Evolutionary conservation across 768 basidiomycete species (phyloP), one percentile per base, ranked within the genome.

Genomic region (Termitomyces bulborhizus): DNA sequence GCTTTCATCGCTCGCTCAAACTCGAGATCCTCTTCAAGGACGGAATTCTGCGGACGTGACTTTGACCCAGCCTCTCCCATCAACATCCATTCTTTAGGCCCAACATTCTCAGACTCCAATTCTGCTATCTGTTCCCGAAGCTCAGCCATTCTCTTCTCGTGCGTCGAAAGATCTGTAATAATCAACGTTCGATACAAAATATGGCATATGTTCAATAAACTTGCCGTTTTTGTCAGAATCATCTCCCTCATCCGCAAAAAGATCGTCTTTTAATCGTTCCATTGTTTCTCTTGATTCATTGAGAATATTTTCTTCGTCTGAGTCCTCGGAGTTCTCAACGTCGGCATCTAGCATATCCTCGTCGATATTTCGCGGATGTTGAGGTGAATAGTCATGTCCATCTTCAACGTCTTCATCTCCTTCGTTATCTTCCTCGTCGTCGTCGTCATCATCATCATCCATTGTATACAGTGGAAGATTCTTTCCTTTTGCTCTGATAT

Each of bases 11-110:
- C 83, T 29, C 93, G 86, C 57, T 98, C 97, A 60, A 94, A 98
- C 54, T 98, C 96, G 31, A 99, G 79, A 69, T 97, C 92, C 66
- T 98, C 90, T 68, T 92, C 91, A 12, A 99, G 78, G 18, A 98
- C 76, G 8, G 90, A 89, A 69, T 99, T 94, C 66, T 92, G 84
- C 4, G 97, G 96, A 50, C 97, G 81, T 42, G 85, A 71, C 40
- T 86, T 81, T 6, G 93, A 82, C 21, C 81, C 82, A 32, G 93
- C 91, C 71, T 98, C 96, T 46, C 97, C 95, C 76, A 90, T 82
- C 29, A 97, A 77, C 6, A 86, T 85, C 97, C 97, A 99, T 57
- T 92, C 86, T 70, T 98, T 98, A 49, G 83, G 78, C 1, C 83
- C 85, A 50, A 96, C 82, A 68, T 96, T 98, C 68, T 93, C 87